Evolutionary conservation across 1,284 basidiomycete species (phyloP), one percentile per base, ranked within the genome.

Genomic region (Rhodofomes roseus): DNA sequence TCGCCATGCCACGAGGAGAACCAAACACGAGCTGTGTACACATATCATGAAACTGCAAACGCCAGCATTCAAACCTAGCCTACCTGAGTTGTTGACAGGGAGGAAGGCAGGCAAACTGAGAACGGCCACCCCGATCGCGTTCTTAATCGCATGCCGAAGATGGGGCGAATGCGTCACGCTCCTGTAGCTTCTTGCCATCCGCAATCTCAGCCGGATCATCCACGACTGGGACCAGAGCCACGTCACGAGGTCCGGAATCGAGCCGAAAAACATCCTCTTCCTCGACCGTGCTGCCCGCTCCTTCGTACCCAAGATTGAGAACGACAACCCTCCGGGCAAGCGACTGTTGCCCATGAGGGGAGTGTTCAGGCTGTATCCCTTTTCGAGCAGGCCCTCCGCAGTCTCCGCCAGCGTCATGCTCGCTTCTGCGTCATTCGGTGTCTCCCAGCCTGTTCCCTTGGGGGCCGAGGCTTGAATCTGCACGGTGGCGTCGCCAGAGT

Each of bases 71-170:
- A 18, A 36, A 29, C 18, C 1, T 11, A 16, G 44, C 20, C 34
- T 56, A 79, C 80, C 77, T 58, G 65, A 46, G 18, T 75, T 74
- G 16, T 63, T 66, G 7, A 55, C 56, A 9, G 80, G 74, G 46
- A 81, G 57, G 66, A 81, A 83, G 6, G 77, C 80, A 5, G 80
- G 79, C 40, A 80, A 70, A 31, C 74, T 74, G 36, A 82, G 60
- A 23, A 79, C 59, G 7, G 76, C 73, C 14, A 82, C 77, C 4
- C 81, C 80, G 3, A 73, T 66, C 3, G 79, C 77, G 63, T 79
- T 81, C 64, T 82, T 82, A 29, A 77, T 57, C 2, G 79, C 80
- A 66, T 82, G 80, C 40, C 72, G 69, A 39, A 81, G 60, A 65
- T 81, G 79, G 27, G 71, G 72, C 4, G 81, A 81, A 60, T 78